Evolutionary conservation across 352 stramenopile species (phyloP), one percentile per base, ranked within the genome.

Genomic region (Globisporangium abappressorium): DNA sequence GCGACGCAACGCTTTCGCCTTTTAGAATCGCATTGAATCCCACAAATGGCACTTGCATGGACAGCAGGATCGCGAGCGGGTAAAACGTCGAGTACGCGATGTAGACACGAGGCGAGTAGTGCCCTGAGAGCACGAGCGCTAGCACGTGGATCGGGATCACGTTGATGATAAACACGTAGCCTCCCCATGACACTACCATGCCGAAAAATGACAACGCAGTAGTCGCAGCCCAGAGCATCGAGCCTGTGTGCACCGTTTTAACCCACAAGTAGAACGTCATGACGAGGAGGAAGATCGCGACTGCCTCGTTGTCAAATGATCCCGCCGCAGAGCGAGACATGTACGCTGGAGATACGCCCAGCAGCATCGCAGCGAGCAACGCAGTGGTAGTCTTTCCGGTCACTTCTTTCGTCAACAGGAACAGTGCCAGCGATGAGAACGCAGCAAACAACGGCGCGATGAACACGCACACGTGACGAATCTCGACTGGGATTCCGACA

Each of bases 81-180:
- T 99, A 99, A 77, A 99, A 99, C 30, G 90, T 94, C n/a, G 86
- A 97, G 80, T 99, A 99, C 3, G 98, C 93, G 24, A 95, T 81
- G 81, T 99, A 98, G 0, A 99, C 57, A 20, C 93, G 89, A n/a
- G 86, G 76, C 6, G 93, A 98, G 74, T 97, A 97, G 28, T 89
- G 81, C 8, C 95, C 95, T 14, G 90, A 80, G 3, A 98, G 62
- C 14, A 99, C 78, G 28, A 99, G 73, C 46, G 81, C 72, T 8
- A 98, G 77, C 18, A 97, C 92, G 76, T 99, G 96, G 28, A 98
- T 91, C 34, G 96, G 97, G 46, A 99, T 89, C 49, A 99, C 85
- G 79, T 99, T 99, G 76, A 99, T 92, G 55, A 99, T 98, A 81
- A 99, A 99, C 34, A 99, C 95, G 77, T 99, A 99, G 60, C 97